Evolutionary conservation across 2,329 filamentous ascomycete genomes (phyloP).

Genomic region (Leptographium galeiforme): DNA sequence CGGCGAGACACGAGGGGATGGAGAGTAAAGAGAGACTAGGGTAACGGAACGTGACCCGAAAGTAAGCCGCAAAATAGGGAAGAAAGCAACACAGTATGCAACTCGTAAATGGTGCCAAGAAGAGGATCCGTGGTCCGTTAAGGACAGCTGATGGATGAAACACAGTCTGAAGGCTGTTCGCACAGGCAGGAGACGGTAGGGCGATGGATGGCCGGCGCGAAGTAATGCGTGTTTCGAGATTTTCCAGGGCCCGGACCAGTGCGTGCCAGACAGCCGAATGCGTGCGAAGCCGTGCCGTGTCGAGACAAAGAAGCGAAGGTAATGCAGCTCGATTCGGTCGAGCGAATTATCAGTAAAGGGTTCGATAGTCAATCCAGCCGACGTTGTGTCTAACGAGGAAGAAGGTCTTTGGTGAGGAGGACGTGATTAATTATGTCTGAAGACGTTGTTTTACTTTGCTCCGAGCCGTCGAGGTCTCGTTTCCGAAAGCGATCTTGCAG

Average conservation of each 20-base stretch:
- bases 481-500: slow-evolving; percentile 9
- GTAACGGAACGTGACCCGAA: slow-evolving; percentile 3
- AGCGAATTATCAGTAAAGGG: not conserved
- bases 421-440: not conserved
- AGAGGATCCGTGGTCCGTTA: not conserved
- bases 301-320: not conserved
- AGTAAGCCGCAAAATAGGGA: not conserved
- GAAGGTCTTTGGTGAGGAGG: not conserved
- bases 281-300: not conserved
- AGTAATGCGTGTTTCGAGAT: slow-evolving; percentile 22
- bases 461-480: not conserved
- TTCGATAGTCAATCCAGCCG: not conserved
- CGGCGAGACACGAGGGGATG: not conserved
- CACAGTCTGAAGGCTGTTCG: slow-evolving; percentile 18
- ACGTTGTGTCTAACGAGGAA: not conserved
- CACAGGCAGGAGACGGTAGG: slow-evolving; percentile 16
- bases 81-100: slow-evolving; percentile 2
- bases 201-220: slow-evolving; percentile 22
- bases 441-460: not conserved
- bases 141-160: slow-evolving; percentile 19
- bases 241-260: slow-evolving; percentile 16
- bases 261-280: slow-evolving; percentile 2
- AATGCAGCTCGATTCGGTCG: not conserved
- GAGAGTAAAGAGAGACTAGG: slow-evolving; percentile 2
- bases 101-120: not conserved